Percentiles rank a stretch among this genome's conserved stretches.
Conservation (phyloP, 2,329 filamentous ascomycete genomes). For the Aureobasidium sp. region DNA sequence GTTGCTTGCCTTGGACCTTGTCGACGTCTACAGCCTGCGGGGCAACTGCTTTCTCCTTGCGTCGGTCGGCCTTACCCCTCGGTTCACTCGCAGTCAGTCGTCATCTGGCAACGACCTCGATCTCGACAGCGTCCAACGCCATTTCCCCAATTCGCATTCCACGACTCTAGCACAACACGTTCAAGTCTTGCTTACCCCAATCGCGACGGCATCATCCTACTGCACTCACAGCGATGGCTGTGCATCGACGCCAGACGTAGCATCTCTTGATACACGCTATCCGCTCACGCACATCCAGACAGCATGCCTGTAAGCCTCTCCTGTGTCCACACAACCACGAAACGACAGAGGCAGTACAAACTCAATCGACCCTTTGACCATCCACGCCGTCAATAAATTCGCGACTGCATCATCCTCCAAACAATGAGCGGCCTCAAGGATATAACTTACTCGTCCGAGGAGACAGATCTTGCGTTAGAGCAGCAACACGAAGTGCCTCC, state of each 20-base stretch:
- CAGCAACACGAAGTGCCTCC: conserved; percentile 29
- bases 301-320: neutral
- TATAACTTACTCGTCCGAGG: neutral
- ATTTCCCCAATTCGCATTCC: neutral
- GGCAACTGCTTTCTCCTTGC: conserved; percentile 2
- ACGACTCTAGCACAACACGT: neutral
- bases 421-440: neutral
- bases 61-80: conserved; percentile 1
- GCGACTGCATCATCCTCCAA: neutral
- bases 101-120: neutral
- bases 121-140: neutral
- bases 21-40: neutral
- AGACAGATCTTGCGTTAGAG: neutral
- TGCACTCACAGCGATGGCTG: neutral
- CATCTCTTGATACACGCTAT: neutral
- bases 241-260: neutral
- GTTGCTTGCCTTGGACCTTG: neutral
- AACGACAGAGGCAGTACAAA: neutral
- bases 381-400: neutral
- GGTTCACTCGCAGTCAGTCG: neutral
- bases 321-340: neutral
- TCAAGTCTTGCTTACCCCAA: neutral
- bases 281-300: neutral
- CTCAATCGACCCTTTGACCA: neutral
- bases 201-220: neutral